Evolutionary conservation across 768 basidiomycete genomes (phyloP).

Genomic region (Infundibulicybe gibba): DNA sequence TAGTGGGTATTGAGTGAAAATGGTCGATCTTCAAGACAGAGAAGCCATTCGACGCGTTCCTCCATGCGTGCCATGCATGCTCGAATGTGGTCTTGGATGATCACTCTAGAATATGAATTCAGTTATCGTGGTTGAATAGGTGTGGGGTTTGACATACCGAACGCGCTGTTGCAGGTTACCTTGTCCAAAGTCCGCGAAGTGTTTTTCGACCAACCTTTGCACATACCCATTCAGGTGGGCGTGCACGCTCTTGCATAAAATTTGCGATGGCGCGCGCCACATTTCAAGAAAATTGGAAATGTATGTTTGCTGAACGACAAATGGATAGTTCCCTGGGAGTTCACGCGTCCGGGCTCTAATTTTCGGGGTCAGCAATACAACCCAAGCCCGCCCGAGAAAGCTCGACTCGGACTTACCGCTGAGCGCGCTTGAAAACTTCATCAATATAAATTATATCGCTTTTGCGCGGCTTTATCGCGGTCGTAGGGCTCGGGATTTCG

Average conservation of each 20-base stretch:
- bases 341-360: conserved; percentile 67
- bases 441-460: conserved; percentile 39
- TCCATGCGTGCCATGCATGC: conserved; percentile 34
- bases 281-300: conserved; percentile 39
- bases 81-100: conserved; percentile 49
- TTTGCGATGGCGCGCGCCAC: conserved; percentile 46
- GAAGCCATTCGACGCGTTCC: conserved; percentile 39
- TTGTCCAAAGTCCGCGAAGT: conserved; percentile 52
- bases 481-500: not conserved
- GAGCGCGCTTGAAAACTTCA: conserved; percentile 44
- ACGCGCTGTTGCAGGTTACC: conserved; percentile 50
- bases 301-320: conserved; percentile 50
- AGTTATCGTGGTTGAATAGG: not conserved
- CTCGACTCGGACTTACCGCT: conserved; percentile 42
- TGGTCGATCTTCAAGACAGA: conserved; percentile 39
- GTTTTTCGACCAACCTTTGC: conserved; percentile 34
- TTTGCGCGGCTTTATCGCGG: not conserved
- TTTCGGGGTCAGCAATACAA: too few relatives aligned
- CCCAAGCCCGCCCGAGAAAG: too few relatives aligned
- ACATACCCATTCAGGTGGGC: conserved; percentile 33
- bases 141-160: conserved; percentile 16
- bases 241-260: conserved; percentile 39
- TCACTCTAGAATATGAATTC: conserved; percentile 28
- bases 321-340: conserved; percentile 65
- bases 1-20: conserved; percentile 48